Evolutionary conservation across 148 eudicot genomes (phyloP).

Genomic region (Rhododendron ferrugineum): DNA sequence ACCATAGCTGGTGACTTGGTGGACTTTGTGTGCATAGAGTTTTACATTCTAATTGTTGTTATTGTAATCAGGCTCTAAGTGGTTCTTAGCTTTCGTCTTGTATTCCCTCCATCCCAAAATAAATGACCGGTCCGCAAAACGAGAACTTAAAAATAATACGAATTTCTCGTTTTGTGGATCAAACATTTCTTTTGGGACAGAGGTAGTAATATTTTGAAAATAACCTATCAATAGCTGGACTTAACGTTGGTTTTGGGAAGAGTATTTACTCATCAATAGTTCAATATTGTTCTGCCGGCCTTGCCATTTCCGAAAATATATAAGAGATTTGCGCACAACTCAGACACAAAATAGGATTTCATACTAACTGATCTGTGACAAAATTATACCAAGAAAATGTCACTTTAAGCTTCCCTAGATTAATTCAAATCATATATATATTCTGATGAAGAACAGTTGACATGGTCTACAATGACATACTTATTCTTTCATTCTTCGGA

Average conservation of each 20-base stretch:
- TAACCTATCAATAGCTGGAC: background rate
- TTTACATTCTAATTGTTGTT: background rate
- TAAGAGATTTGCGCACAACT: background rate
- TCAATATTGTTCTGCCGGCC: background rate
- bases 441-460: background rate
- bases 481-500: background rate
- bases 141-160: too few relatives aligned
- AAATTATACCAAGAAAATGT: background rate
- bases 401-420: background rate
- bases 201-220: background rate
- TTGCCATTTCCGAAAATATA: background rate
- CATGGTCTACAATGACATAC: background rate
- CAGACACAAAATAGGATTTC: background rate
- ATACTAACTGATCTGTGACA: background rate
- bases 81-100: background rate
- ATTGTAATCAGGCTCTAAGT: background rate
- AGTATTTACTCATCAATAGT: too few relatives aligned
- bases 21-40: background rate
- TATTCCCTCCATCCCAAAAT: too few relatives aligned
- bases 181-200: too few relatives aligned
- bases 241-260: background rate
- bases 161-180: too few relatives aligned
- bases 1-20: background rate
- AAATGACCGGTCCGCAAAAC: too few relatives aligned
- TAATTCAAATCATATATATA: background rate